These are phyloP conservation scores for Phytophthora cryptogea DNA, from an alignment of 352 stramenopile species.

Conservation along the genomic window DNA sequence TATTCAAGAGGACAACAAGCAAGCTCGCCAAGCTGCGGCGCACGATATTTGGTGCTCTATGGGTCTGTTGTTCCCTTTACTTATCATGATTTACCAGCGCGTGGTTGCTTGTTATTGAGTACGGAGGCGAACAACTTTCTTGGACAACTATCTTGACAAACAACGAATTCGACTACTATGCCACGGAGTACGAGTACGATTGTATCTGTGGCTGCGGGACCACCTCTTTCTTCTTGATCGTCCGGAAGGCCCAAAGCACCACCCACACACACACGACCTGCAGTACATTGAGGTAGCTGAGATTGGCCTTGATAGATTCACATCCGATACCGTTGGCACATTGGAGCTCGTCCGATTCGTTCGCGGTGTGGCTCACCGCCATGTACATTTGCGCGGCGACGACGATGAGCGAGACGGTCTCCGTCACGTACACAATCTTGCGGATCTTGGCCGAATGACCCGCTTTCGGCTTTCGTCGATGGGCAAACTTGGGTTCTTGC, in stretches of 20 bases:
- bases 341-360: slow-evolving; percentile 44
- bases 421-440: slow-evolving; percentile 37
- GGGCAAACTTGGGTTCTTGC: slow-evolving; percentile 25
- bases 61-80: slow-evolving; percentile 8
- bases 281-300: slow-evolving; percentile 46
- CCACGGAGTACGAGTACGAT: slow-evolving; percentile 9
- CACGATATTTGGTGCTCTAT: background rate
- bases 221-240: slow-evolving; percentile 51
- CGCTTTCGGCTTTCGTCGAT: slow-evolving; percentile 20
- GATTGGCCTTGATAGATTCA: slow-evolving; percentile 35
- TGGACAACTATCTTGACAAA: slow-evolving; percentile 8
- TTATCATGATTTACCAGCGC: slow-evolving; percentile 13
- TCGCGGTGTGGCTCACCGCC: slow-evolving; percentile 32
- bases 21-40: background rate
- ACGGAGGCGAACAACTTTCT: slow-evolving; percentile 8
- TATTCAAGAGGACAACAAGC: background rate
- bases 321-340: slow-evolving; percentile 66
- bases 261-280: slow-evolving; percentile 46
- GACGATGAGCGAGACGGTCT: slow-evolving; percentile 33
- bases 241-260: slow-evolving; percentile 43
- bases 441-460: slow-evolving; percentile 38
- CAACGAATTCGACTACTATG: slow-evolving; percentile 19
- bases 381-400: slow-evolving; percentile 54
- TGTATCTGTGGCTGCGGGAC: slow-evolving; percentile 27
- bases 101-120: slow-evolving; percentile 1